Percentiles rank a stretch among this genome's conserved stretches.
Evolutionary conservation across 2,329 filamentous ascomycete genomes (phyloP).

Genomic region (Rhynchosporium graminicola): DNA sequence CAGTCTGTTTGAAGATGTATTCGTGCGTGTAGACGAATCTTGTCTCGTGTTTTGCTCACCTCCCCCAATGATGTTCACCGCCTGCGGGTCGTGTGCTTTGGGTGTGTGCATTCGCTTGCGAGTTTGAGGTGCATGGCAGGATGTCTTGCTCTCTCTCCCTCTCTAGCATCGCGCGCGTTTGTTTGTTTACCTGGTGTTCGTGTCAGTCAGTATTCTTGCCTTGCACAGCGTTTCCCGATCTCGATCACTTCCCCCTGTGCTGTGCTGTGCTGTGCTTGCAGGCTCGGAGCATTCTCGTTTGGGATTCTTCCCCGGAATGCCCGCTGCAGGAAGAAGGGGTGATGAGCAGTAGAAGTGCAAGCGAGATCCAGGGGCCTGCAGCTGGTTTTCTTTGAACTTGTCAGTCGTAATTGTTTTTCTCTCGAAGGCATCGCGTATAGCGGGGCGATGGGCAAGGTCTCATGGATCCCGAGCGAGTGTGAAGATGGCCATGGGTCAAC

Average conservation of each 20-base stretch:
- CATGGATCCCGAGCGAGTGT: conserved; percentile 7
- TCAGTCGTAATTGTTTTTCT: not conserved
- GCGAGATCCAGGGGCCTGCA: conserved; percentile 25
- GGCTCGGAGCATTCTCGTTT: not conserved
- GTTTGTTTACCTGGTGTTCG: not conserved
- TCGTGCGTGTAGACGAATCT: not conserved
- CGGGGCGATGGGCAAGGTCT: conserved; percentile 2
- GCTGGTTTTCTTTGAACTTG: conserved; percentile 5
- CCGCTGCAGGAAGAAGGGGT: not conserved
- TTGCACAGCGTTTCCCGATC: not conserved
- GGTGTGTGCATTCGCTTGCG: not conserved
- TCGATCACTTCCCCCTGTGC: not conserved
- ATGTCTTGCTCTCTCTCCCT: too few species aligned
- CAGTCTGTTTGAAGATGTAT: not conserved
- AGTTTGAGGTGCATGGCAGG: not conserved
- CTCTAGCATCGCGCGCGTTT: too few species aligned
- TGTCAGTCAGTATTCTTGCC: not conserved
- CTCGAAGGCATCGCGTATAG: not conserved
- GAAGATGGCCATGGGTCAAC: conserved; percentile 1
- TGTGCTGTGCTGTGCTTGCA: not conserved
- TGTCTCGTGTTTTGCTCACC: not conserved
- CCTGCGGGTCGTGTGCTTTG: not conserved
- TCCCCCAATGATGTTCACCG: not conserved
- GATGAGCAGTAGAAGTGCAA: conserved; percentile 1
- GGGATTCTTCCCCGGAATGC: not conserved